Evolutionary conservation across 208 protist species (phyloP).

Genomic region (Tritrichomonas musculus): DNA sequence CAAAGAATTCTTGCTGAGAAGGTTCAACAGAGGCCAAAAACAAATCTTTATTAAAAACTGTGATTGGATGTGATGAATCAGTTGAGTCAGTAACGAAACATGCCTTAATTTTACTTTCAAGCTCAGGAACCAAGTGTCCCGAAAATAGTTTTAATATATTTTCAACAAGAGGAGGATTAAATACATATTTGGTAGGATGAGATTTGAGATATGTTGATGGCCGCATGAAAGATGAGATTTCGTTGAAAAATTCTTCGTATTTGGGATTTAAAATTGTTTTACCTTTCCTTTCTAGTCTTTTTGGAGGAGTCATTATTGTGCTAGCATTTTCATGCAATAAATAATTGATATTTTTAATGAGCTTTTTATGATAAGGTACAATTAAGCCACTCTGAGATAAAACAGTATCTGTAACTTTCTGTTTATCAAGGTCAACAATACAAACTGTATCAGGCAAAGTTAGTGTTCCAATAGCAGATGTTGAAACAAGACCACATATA

Average conservation of each 20-base stretch:
- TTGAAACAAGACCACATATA: neutral
- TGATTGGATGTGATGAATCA: neutral
- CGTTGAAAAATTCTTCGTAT: neutral
- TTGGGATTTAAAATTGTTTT: neutral
- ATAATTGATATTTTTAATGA: neutral
- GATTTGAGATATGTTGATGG: neutral
- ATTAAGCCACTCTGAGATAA: neutral
- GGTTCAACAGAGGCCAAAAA: neutral
- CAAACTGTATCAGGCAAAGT: neutral
- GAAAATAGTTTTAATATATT: neutral
- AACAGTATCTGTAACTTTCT: too few species aligned
- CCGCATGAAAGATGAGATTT: neutral
- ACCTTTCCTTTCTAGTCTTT: too few species aligned
- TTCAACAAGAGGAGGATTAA: neutral
- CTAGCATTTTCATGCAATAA: neutral
- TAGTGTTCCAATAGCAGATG: neutral
- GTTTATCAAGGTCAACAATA: neutral
- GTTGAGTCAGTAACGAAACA: slow-evolving; percentile 11
- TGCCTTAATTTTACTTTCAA: neutral
- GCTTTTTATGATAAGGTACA: neutral
- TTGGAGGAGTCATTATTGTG: neutral
- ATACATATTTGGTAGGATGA: neutral
- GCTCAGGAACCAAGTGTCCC: neutral
- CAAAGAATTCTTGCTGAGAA: neutral
- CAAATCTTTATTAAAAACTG: neutral